Base-by-base conservation (phyloP, 1,284 basidiomycete species). In the Dichomitus squalens region DNA sequence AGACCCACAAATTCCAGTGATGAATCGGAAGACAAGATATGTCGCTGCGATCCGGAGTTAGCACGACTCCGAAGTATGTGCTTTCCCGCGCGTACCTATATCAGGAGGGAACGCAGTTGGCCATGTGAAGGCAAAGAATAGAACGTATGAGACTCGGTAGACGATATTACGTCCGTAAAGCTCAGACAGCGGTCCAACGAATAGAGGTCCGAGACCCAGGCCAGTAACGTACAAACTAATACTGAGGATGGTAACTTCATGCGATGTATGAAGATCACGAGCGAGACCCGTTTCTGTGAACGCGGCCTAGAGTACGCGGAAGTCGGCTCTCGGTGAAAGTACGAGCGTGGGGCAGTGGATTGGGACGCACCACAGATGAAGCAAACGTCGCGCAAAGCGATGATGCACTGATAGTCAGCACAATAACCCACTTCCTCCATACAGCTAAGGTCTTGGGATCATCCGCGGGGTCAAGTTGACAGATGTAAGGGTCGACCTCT, bases 171-270 rank as follows among this genome's bases (percentile, higher is more conserved):
- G 71, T 1, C 83, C 83, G 41, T 79, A 76, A 40, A 85, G 76
- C 61, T 85, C 83, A 16, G 80, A 82, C 6, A 82, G 61, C 0
- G 84, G 83, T 2, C 80, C 82, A 0, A 84, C 75, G 5, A 83
- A 66, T 0, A 83, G 70, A 11, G 80, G 81, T 1, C 80, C 80
- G 9, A 72, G 39, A 57, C 82, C 83, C 11, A 84, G 72, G 1
- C 85, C 87, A 51, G 79, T 73, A 40, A 93, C 87, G 60, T 87
- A 95, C 5, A 94, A 68, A 55, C 85, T 88, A 38, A 94, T 79
- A 3, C 81, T 80, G 11, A 94, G 79, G 38, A 91, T 85, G 2
- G 88, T 77, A 12, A 93, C 86, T 60, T 85, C 82, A 31, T 79
- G 76, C 1, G 81, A 76, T 33, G 92, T 80, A 54, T 79, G 73